Evolutionary conservation across 108 stramenopile genomes (phyloP).

Genomic region (Skeletonema marinoi): DNA sequence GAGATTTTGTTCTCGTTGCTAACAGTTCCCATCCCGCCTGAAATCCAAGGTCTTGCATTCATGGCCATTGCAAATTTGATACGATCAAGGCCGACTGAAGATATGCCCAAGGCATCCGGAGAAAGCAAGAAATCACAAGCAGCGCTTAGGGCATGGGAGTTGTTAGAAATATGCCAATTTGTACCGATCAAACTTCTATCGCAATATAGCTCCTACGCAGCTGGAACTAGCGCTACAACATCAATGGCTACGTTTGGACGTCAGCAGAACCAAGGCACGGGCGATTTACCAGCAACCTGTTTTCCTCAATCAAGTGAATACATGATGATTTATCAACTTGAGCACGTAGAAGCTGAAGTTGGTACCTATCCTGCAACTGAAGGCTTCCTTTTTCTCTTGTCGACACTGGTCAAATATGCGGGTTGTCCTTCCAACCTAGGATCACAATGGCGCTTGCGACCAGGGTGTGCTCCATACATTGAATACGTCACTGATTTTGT

Average conservation of each 20-base stretch:
- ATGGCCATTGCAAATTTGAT: conserved; percentile 75
- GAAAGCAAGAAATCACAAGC: conserved; percentile 20
- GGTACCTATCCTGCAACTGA: conserved; percentile 82
- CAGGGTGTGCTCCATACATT: conserved; percentile 81
- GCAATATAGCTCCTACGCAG: conserved; percentile 51
- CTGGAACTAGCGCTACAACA: conserved; percentile 20
- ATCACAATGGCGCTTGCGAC: conserved; percentile 61
- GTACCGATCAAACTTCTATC: conserved; percentile 67
- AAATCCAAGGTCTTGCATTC: conserved; percentile 66
- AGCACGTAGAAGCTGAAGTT: conserved; percentile 70
- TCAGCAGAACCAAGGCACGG: conserved; percentile 1
- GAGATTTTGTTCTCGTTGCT: conserved; percentile 73
- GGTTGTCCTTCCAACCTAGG: conserved; percentile 78
- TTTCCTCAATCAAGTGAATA: conserved; percentile 54
- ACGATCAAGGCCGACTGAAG: conserved; percentile 19
- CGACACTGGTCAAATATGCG: conserved; percentile 59
- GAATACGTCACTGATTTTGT: conserved; percentile 79
- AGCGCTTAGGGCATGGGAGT: conserved; percentile 70
- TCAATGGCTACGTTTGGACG: conserved; percentile 15
- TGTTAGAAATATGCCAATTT: conserved; percentile 72
- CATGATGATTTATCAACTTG: conserved; percentile 78
- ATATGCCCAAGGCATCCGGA: background rate
- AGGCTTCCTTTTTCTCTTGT: conserved; percentile 74
- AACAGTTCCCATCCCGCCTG: conserved; percentile 56
- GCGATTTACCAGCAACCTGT: conserved; percentile 19